Percentiles rank a stretch among this genome's conserved stretches.
These are phyloP conservation scores for Linnemannia hyalina DNA, from an alignment of 192 early-diverging fungal genomes.

Conservation along the genomic window DNA sequence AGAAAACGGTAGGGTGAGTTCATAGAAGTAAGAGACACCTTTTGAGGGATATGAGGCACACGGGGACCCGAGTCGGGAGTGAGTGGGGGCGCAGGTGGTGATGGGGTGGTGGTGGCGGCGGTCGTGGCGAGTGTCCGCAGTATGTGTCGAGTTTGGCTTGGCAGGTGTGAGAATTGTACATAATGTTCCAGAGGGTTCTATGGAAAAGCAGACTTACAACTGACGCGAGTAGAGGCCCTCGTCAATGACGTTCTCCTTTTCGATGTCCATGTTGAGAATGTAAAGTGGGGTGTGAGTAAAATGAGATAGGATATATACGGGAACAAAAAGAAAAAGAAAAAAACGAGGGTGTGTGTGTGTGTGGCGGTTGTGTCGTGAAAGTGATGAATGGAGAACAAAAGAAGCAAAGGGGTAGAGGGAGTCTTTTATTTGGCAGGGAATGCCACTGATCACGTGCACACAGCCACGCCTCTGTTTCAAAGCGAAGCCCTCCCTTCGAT, in stretches of 20 bases:
- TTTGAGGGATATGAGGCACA: background rate
- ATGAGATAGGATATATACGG: background rate
- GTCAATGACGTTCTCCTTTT: constrained; percentile 79
- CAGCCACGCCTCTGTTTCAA: background rate
- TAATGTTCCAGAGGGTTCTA: constrained; percentile 35
- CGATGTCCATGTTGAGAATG: constrained; percentile 56
- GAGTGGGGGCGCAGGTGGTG: background rate
- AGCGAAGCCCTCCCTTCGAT: too few relatives aligned
- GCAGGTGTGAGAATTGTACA: background rate
- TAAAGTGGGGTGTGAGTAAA: background rate
- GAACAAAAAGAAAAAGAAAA: background rate
- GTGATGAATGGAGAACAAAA: background rate
- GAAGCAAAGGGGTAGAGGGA: background rate
- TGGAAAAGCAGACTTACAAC: constrained; percentile 80
- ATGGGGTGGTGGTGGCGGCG: background rate
- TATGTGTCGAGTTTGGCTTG: background rate
- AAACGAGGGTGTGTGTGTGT: background rate
- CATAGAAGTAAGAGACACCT: background rate
- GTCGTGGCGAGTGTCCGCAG: constrained; percentile 24
- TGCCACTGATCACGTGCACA: background rate
- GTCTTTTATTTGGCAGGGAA: background rate
- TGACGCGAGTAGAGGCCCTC: constrained; percentile 99
- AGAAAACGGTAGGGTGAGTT: background rate
- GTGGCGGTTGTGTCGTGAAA: background rate
- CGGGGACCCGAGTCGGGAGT: background rate